phyloP scores from a whole-genome alignment of 306 rosid species.

The Lablab purpureus region DNA sequence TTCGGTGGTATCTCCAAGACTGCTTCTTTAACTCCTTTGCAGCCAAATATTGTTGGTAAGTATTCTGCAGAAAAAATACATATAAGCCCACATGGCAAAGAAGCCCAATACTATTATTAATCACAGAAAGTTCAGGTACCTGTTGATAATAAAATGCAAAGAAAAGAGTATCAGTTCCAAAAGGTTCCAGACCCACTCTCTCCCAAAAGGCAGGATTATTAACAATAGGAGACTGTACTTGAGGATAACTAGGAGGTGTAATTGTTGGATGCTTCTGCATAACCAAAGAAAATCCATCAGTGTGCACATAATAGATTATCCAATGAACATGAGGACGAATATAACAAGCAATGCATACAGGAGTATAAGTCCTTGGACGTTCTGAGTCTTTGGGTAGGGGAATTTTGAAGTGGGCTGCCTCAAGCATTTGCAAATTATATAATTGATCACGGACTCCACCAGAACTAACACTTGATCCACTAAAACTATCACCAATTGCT shows the following conservation, averaged over 20 bases:
- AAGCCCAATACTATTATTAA: not conserved
- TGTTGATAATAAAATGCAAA: constrained; percentile 96
- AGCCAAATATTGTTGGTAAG: constrained; percentile 95
- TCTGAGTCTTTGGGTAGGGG: constrained; percentile 95
- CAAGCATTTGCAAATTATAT: constrained; percentile 89
- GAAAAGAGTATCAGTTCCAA: constrained; percentile 85
- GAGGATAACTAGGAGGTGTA: constrained; percentile 91
- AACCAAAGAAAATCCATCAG: constrained; percentile 35
- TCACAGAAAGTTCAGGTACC: constrained; percentile 55
- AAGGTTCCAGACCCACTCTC: constrained; percentile 71
- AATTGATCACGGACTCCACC: constrained; percentile 79
- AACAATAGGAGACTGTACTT: constrained; percentile 91
- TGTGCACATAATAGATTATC: constrained; percentile 28
- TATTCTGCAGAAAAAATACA: constrained; percentile 65
- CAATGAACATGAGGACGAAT: constrained; percentile 4
- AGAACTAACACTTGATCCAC: constrained; percentile 64
- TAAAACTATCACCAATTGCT: constrained; percentile 84
- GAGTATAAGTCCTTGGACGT: constrained; percentile 82
- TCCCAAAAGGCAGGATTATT: constrained; percentile 98
- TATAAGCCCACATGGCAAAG: constrained; percentile 39
- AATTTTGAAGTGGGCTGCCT: constrained; percentile 76
- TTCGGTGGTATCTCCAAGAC: constrained; percentile 98
- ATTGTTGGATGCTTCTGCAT: constrained; percentile 78
- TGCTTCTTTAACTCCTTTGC: constrained; percentile 99
- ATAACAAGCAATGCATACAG: constrained; percentile 63